These are phyloP conservation scores for Colletotrichum sp. DNA, from an alignment of 2,329 filamentous ascomycete species.

Conservation along the genomic window DNA sequence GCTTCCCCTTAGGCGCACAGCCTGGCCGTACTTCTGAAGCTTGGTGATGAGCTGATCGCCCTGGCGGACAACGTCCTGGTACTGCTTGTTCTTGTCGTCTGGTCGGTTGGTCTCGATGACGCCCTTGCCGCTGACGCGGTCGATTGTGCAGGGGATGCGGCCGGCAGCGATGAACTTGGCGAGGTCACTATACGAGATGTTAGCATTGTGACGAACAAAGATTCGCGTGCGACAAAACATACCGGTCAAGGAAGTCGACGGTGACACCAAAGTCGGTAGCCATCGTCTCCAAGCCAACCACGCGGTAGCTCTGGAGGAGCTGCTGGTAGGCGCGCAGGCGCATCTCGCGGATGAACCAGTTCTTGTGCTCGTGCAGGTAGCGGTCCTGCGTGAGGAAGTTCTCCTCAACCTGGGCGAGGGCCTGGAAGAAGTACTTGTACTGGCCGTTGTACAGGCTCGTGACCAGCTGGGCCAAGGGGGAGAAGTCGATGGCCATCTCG, in stretches of 20 bases:
- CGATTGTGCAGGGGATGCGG: conserved; percentile 95
- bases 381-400: conserved; percentile 93
- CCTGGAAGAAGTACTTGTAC: conserved; percentile 93
- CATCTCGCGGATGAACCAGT: conserved; percentile 99
- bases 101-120: conserved; percentile 98
- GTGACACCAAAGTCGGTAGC: conserved; percentile 96
- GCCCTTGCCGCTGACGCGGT: conserved; percentile 93
- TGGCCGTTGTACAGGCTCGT: conserved; percentile 91
- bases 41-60: conserved; percentile 98
- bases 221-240: conserved; percentile 39
- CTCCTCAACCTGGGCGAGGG: conserved; percentile 88
- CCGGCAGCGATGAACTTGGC: conserved; percentile 96
- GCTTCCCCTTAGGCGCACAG: conserved; percentile 90
- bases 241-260: conserved; percentile 95
- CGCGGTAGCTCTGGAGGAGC: conserved; percentile 94
- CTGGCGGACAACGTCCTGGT: conserved; percentile 96
- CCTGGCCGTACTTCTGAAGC: conserved; percentile 98
- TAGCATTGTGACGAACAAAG: background rate
- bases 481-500: conserved; percentile 87
- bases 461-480: conserved; percentile 84
- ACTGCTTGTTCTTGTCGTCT: conserved; percentile 99
- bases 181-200: conserved; percentile 69
- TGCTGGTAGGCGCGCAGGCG: conserved; percentile 95
- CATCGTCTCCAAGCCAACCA: conserved; percentile 97
- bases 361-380: conserved; percentile 93